Evolutionary conservation across 345 rosid species (phyloP).

Genomic region (Pistacia atlantica): DNA sequence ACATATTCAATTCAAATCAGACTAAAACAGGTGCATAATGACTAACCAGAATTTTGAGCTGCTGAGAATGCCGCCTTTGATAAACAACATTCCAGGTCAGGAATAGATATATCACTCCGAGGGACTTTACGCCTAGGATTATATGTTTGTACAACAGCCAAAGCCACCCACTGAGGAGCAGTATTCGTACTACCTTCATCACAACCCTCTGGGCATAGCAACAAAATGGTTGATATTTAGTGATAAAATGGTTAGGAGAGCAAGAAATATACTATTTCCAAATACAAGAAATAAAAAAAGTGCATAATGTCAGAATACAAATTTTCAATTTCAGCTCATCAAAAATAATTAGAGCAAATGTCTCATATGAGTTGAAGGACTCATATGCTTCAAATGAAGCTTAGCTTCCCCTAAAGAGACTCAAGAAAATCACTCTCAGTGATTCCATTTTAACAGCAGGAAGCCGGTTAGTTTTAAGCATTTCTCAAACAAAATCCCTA

Average conservation of each 20-base stretch:
- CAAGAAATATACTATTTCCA: not conserved
- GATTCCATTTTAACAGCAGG: not conserved
- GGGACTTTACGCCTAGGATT: slow-evolving; percentile 71
- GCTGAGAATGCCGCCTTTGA: slow-evolving; percentile 71
- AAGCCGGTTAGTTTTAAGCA: not conserved
- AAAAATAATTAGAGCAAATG: not conserved
- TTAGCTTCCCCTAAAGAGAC: not conserved
- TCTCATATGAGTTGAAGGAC: not conserved
- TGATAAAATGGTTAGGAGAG: not conserved
- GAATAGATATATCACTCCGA: slow-evolving; percentile 65
- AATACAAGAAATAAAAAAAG: not conserved
- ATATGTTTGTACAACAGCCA: slow-evolving; percentile 79
- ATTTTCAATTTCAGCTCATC: not conserved
- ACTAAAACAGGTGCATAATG: not conserved
- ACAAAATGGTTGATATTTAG: not conserved
- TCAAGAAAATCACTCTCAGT: not conserved
- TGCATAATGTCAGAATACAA: not conserved
- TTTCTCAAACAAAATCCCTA: not conserved
- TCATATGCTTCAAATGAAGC: slow-evolving; percentile 5
- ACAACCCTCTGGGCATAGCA: slow-evolving; percentile 36
- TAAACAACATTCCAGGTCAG: slow-evolving; percentile 75
- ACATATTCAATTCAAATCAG: not conserved
- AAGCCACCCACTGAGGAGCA: slow-evolving; percentile 62
- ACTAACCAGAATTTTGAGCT: slow-evolving; percentile 65
- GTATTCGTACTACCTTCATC: slow-evolving; percentile 35